phyloP scores from a whole-genome alignment of 108 stramenopile species.

The Phaeodactylum tricornutum region DNA sequence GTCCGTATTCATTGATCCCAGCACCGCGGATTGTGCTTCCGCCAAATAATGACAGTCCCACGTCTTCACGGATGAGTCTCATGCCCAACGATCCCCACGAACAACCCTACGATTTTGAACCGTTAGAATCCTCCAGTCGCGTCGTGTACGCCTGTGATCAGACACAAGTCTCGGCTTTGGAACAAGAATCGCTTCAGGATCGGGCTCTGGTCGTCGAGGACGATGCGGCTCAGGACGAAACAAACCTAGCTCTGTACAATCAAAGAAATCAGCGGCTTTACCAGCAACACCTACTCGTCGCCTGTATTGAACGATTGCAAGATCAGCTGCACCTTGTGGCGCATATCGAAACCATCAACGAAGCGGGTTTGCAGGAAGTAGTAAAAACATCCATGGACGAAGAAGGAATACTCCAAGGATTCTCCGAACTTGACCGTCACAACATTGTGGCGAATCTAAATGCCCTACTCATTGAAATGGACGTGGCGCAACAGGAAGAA shows the following conservation, averaged over 20 bases:
- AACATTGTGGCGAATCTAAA: not conserved
- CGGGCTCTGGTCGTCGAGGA: not conserved
- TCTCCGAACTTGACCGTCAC: slow-evolving; percentile 1
- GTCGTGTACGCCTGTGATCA: slow-evolving; percentile 1
- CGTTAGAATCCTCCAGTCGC: not conserved
- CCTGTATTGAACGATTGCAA: slow-evolving; percentile 23
- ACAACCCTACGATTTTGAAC: not conserved
- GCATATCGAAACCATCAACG: slow-evolving; percentile 7
- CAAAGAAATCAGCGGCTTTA: slow-evolving; percentile 15
- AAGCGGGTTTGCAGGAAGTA: slow-evolving; percentile 1
- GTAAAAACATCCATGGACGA: not conserved
- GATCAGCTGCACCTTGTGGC: slow-evolving; percentile 20
- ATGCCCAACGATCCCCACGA: not conserved
- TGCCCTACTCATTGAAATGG: slow-evolving; percentile 7
- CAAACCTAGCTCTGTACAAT: not conserved
- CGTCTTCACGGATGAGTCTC: not conserved
- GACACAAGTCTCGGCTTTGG: slow-evolving; percentile 1
- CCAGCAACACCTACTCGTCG: slow-evolving; percentile 28
- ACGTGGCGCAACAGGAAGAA: slow-evolving; percentile 2
- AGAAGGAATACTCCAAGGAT: slow-evolving; percentile 14
- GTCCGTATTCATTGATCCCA: not conserved
- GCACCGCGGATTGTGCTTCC: not conserved
- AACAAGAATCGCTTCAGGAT: not conserved
- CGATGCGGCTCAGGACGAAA: not conserved
- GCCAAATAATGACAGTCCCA: not conserved